Base-by-base conservation (phyloP, 2,329 filamentous ascomycete species). In the Cadophora sp. region DNA sequence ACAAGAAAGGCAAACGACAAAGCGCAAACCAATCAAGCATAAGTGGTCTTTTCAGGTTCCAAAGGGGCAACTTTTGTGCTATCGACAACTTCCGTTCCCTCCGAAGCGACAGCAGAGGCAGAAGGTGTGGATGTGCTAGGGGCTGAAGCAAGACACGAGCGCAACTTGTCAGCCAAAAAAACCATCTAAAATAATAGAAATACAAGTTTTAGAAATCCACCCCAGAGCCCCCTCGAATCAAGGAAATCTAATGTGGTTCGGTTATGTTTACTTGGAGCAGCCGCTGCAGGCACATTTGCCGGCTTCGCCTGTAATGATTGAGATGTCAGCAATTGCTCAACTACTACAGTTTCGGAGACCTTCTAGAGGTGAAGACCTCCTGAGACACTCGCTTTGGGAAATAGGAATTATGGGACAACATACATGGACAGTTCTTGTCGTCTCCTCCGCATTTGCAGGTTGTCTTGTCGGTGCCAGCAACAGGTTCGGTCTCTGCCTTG, bases 361-460 rank as follows among this genome's bases (percentile, higher is more conserved):
- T 34, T 34, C 11, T 11, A 40, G 12, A 12, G 3, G 14, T 40
- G 14, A 40, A 40, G 37, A 12, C 3, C 37, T 40, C 37, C 37
- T 11, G 37, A 40, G 37, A 16, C 12, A 40, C 37, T 12, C 31
- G 31, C 5, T 34, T 11, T 5, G 31, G 31, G 31, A 34, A 34
- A 11, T 34, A 11, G 31, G 31, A 34, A 34, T 34, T 34, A 34
- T 34, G 31, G 31, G 31, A 5, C 31, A 40, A 40, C 37, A 3
- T 40, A 40, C 80, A 82, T 19, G 73, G 73, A 65, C 80, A 82
- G 22, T 69, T 71, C 9, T 78, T 72, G 31, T 74, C 73, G 58
- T 76, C 75, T 66, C 78, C 81, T 43, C 76, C 78, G 72, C 78
- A 80, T 50, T 76, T 73, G 67, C 81, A 81, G 16, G 76, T 79